These are phyloP conservation scores for Camellia granthamiana DNA, from an alignment of 148 eudicot species.

Conservation along the genomic window DNA sequence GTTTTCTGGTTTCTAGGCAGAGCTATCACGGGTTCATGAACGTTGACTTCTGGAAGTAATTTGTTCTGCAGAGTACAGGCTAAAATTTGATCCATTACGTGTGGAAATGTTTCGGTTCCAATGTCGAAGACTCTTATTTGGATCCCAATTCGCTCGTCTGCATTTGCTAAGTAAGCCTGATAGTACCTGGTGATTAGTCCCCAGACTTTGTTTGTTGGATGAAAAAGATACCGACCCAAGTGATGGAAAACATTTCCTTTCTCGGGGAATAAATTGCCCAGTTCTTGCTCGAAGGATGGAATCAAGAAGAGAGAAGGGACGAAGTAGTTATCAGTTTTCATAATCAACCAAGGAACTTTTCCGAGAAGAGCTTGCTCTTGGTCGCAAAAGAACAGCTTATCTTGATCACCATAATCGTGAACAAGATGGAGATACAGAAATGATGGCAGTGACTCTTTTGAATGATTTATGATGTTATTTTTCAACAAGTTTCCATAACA, in stretches of 20 bases:
- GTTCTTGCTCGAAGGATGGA: conserved; percentile 66
- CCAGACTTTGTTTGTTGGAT: conserved; percentile 85
- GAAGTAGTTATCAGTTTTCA: conserved; percentile 75
- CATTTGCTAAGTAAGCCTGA: conserved; percentile 63
- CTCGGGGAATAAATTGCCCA: conserved; percentile 57
- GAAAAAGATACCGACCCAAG: conserved; percentile 75
- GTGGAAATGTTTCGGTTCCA: conserved; percentile 50
- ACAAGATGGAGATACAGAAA: conserved; percentile 64
- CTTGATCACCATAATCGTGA: conserved; percentile 71
- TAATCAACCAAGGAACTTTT: conserved; percentile 68
- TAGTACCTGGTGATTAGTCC: conserved; percentile 73
- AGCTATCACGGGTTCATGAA: conserved; percentile 22
- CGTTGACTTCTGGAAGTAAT: conserved; percentile 49
- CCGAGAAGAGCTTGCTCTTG: conserved; percentile 53
- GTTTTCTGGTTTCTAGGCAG: conserved; percentile 33
- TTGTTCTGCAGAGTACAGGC: conserved; percentile 58
- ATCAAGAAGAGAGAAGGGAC: conserved; percentile 75
- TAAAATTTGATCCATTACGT: conserved; percentile 69
- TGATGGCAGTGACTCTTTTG: conserved; percentile 18
- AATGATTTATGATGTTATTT: conserved; percentile 15
- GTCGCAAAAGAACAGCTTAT: conserved; percentile 84
- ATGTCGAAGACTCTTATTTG: conserved; percentile 69
- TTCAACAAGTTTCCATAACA: conserved; percentile 12
- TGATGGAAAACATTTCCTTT: conserved; percentile 70
- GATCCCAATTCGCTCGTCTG: conserved; percentile 70